phyloP scores from a whole-genome alignment of 345 rosid species.

The rapeseed (Brassica napus) region DNA sequence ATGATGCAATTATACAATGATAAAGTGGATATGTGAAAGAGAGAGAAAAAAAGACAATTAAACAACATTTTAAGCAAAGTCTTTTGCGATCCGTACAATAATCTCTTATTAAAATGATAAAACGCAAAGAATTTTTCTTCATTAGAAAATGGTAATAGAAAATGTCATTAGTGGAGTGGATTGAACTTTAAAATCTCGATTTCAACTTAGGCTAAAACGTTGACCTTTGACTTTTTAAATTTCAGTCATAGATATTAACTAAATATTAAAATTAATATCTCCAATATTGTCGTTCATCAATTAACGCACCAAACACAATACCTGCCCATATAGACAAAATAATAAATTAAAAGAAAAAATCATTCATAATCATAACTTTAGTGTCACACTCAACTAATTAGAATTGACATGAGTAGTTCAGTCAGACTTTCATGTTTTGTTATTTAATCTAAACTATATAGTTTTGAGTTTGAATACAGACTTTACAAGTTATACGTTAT shows the following conservation, averaged over 20 bases:
- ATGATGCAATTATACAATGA: neutral
- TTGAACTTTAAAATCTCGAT: slow-evolving; percentile 29
- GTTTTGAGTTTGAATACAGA: slow-evolving; percentile 12
- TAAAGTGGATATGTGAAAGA: neutral
- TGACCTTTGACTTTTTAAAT: slow-evolving; percentile 25
- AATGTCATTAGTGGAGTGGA: slow-evolving; percentile 41
- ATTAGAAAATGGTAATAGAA: neutral
- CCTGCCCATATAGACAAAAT: slow-evolving; percentile 10
- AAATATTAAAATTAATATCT: neutral
- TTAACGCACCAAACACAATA: slow-evolving; percentile 19
- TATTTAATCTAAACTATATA: neutral
- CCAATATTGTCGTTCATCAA: neutral
- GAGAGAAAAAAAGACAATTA: neutral
- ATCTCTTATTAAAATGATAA: neutral
- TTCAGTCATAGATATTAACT: neutral
- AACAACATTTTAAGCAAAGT: slow-evolving; percentile 8
- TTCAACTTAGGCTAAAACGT: neutral
- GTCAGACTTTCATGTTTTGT: slow-evolving; percentile 16
- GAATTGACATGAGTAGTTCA: slow-evolving; percentile 31
- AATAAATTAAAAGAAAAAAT: neutral
- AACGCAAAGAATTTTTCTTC: neutral
- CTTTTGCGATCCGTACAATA: slow-evolving; percentile 32
- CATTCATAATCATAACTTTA: slow-evolving; percentile 11
- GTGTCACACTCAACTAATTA: slow-evolving; percentile 11
- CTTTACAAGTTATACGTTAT: neutral